Conservation (phyloP, 768 basidiomycete genomes). For the Kockovaella imperatae region DNA sequence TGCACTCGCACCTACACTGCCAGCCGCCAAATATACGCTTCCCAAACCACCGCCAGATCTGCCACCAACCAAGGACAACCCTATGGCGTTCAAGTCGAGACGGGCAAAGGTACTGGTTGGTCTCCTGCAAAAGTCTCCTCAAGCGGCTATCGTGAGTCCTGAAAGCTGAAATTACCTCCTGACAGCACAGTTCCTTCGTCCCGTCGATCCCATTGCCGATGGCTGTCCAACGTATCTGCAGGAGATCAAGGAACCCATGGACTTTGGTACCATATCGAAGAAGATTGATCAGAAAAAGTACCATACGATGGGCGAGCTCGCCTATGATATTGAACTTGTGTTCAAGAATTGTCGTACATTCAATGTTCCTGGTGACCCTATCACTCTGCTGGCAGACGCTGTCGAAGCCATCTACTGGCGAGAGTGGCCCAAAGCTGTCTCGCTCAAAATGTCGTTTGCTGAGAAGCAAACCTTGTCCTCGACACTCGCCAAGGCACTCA, state of each 20-base stretch:
- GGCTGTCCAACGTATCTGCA: slow-evolving; percentile 94
- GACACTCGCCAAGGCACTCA: slow-evolving; percentile 61
- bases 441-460: slow-evolving; percentile 62
- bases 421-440: slow-evolving; percentile 74
- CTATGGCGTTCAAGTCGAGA: slow-evolving; percentile 20
- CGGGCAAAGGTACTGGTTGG: slow-evolving; percentile 26
- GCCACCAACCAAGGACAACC: slow-evolving; percentile 15
- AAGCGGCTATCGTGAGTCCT: slow-evolving; percentile 18
- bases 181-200: slow-evolving; percentile 54
- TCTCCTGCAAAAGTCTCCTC: slow-evolving; percentile 14
- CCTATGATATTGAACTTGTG: slow-evolving; percentile 69
- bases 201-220: slow-evolving; percentile 74
- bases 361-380: slow-evolving; percentile 69
- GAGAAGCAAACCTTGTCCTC: slow-evolving; percentile 74
- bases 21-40: neutral
- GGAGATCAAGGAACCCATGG: slow-evolving; percentile 89
- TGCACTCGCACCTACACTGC: neutral
- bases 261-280: slow-evolving; percentile 69
- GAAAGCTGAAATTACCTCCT: slow-evolving; percentile 1
- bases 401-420: slow-evolving; percentile 70
- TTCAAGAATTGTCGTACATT: slow-evolving; percentile 86
- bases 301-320: slow-evolving; percentile 70
- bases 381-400: slow-evolving; percentile 60
- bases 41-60: slow-evolving; percentile 14
- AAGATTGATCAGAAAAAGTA: slow-evolving; percentile 66